Evolutionary conservation across 2,329 filamentous ascomycete genomes (phyloP).

Genomic region (Endothia cerciana): DNA sequence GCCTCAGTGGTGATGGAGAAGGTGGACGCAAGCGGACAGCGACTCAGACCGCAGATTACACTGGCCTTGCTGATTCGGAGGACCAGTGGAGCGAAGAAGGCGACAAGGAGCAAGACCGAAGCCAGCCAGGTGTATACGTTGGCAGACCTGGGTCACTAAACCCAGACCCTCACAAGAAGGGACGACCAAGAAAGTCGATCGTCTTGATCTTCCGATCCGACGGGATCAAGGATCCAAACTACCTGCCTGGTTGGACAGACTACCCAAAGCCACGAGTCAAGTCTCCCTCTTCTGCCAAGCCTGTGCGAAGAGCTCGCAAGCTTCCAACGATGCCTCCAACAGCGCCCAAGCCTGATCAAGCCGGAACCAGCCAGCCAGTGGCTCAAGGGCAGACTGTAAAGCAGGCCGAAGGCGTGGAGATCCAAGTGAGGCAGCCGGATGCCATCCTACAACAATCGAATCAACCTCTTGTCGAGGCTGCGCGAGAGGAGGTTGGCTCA

Average conservation of each 20-base stretch:
- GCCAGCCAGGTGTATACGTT: slow-evolving; percentile 32
- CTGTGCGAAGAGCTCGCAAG: slow-evolving; percentile 8
- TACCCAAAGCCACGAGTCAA: slow-evolving; percentile 16
- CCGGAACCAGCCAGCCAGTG: background rate
- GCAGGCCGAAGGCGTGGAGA: background rate
- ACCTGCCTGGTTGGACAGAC: slow-evolving; percentile 27
- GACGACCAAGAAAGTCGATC: slow-evolving; percentile 38
- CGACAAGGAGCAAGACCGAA: slow-evolving; percentile 18
- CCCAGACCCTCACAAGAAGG: slow-evolving; percentile 33
- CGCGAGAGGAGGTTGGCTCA: background rate
- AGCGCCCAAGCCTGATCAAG: background rate
- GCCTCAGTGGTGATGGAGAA: slow-evolving; percentile 1
- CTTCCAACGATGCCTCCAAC: background rate
- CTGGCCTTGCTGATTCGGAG: background rate
- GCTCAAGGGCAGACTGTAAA: background rate
- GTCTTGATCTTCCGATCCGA: slow-evolving; percentile 38
- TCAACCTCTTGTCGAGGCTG: background rate
- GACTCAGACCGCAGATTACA: slow-evolving; percentile 5
- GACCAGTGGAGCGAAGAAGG: slow-evolving; percentile 15
- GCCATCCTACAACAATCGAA: background rate
- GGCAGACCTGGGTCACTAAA: slow-evolving; percentile 36
- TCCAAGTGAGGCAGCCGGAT: background rate
- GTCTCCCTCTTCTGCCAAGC: background rate
- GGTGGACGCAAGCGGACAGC: slow-evolving; percentile 13
- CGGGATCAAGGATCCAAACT: slow-evolving; percentile 33